Percentiles rank a stretch among this genome's conserved stretches.
Evolutionary conservation across 768 basidiomycete species (phyloP).

Genomic region (Boletus edulis): DNA sequence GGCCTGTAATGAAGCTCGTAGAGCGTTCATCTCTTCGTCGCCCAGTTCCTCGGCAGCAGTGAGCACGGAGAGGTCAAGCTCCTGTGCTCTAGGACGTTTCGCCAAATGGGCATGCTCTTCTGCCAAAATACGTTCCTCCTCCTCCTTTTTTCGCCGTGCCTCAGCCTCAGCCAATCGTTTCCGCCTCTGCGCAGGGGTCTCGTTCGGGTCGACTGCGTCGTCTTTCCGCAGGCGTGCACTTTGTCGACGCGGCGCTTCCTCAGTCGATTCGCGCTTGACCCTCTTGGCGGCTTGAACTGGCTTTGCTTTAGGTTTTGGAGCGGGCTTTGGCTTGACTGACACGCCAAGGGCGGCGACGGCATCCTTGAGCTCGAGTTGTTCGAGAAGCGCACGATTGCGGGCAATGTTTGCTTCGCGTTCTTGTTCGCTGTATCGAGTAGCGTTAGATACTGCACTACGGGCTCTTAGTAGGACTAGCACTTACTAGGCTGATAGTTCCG

Average conservation of each 20-base stretch:
- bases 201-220: slow-evolving; percentile 49
- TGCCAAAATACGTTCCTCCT: slow-evolving; percentile 57
- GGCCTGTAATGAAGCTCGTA: slow-evolving; percentile 45
- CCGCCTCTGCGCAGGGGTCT: slow-evolving; percentile 60
- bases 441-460: not conserved
- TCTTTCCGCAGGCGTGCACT: slow-evolving; percentile 59
- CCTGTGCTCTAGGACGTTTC: slow-evolving; percentile 65
- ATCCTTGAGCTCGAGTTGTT: slow-evolving; percentile 65
- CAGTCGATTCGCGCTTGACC: slow-evolving; percentile 46
- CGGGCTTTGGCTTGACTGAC: slow-evolving; percentile 38
- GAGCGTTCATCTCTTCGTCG: slow-evolving; percentile 42
- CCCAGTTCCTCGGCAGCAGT: slow-evolving; percentile 45
- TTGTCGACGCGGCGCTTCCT: slow-evolving; percentile 57
- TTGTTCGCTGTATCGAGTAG: slow-evolving; percentile 44
- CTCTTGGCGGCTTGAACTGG: slow-evolving; percentile 59
- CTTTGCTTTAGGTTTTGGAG: slow-evolving; percentile 47
- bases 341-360: slow-evolving; percentile 49
- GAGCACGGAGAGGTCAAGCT: slow-evolving; percentile 58
- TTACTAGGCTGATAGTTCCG: slow-evolving; percentile 51
- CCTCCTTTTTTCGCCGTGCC: slow-evolving; percentile 55
- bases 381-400: slow-evolving; percentile 71
- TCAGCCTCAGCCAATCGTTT: slow-evolving; percentile 66
- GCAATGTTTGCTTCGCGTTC: slow-evolving; percentile 83
- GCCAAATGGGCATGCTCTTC: slow-evolving; percentile 63
- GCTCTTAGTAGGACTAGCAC: slow-evolving; percentile 9